Percentiles rank a stretch among this genome's conserved stretches.
These are phyloP conservation scores for Alternaria rosae DNA, from an alignment of 2,329 filamentous ascomycete species.

Conservation along the genomic window DNA sequence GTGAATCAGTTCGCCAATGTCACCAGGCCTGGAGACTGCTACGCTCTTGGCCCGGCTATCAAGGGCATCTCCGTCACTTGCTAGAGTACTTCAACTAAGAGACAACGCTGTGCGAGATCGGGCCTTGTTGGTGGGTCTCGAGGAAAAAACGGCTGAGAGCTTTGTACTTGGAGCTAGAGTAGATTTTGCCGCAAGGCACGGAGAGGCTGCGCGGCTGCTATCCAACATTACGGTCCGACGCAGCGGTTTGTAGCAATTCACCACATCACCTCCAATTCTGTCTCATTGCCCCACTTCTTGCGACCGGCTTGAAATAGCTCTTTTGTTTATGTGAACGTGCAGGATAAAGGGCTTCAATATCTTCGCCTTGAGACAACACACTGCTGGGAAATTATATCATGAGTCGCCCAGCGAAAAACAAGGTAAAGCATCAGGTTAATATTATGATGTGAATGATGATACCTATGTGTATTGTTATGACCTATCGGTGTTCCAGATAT, in stretches of 20 bases:
- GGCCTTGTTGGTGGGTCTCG: neutral
- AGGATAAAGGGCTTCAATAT: neutral
- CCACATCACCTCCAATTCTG: neutral
- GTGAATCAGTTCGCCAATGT: slow-evolving; percentile 13
- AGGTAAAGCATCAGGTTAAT: too few species aligned
- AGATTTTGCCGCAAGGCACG: slow-evolving; percentile 9
- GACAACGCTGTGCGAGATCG: neutral
- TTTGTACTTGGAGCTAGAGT: neutral
- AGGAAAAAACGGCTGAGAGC: neutral
- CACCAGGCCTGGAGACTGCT: slow-evolving; percentile 3
- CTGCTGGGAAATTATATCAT: neutral
- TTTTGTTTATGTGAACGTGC: neutral
- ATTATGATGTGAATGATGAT: too few species aligned
- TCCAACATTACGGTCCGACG: slow-evolving; percentile 9
- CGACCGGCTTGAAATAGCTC: neutral
- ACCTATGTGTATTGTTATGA: neutral
- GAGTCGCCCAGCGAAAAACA: neutral
- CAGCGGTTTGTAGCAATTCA: neutral
- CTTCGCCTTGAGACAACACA: neutral
- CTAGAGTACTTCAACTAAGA: slow-evolving; percentile 2
- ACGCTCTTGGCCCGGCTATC: slow-evolving; percentile 14
- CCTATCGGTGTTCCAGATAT: neutral
- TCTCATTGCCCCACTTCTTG: neutral
- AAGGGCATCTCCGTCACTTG: slow-evolving; percentile 18
- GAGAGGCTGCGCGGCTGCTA: slow-evolving; percentile 2